These are phyloP conservation scores for Boletus barrowsii DNA, from an alignment of 768 basidiomycete species.

Conservation along the genomic window DNA sequence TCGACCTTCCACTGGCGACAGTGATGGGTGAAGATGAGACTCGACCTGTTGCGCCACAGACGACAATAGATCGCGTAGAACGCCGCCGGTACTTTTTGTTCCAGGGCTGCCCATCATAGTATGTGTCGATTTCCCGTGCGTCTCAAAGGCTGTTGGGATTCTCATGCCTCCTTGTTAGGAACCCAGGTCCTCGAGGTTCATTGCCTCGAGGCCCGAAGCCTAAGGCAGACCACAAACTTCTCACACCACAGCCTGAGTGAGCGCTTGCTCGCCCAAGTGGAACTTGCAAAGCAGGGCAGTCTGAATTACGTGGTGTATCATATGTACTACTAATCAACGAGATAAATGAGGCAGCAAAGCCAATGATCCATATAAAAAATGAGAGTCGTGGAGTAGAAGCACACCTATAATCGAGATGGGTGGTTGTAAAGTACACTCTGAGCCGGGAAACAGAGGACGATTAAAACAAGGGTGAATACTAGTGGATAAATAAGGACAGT, in stretches of 20 bases:
- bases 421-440: background rate
- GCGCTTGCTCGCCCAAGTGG: too few species aligned
- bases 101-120: background rate
- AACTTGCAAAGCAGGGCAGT: background rate
- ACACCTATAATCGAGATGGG: too few species aligned
- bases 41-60: conserved; percentile 25
- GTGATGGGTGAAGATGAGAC: conserved; percentile 15
- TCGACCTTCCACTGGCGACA: background rate
- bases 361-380: background rate
- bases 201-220: conserved; percentile 15
- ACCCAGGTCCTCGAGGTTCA: background rate
- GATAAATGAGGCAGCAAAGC: background rate
- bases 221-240: background rate
- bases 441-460: background rate
- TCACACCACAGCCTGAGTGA: background rate
- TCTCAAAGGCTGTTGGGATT: background rate
- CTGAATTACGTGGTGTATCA: conserved; percentile 3
- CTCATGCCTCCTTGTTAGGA: background rate
- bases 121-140: background rate
- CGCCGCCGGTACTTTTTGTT: background rate
- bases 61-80: conserved; percentile 20
- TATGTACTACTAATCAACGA: background rate
- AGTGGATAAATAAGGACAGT: background rate
- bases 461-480: background rate
- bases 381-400: background rate